Conservation (phyloP, 2,329 filamentous ascomycete genomes). For the Fusarium scirpi region DNA sequence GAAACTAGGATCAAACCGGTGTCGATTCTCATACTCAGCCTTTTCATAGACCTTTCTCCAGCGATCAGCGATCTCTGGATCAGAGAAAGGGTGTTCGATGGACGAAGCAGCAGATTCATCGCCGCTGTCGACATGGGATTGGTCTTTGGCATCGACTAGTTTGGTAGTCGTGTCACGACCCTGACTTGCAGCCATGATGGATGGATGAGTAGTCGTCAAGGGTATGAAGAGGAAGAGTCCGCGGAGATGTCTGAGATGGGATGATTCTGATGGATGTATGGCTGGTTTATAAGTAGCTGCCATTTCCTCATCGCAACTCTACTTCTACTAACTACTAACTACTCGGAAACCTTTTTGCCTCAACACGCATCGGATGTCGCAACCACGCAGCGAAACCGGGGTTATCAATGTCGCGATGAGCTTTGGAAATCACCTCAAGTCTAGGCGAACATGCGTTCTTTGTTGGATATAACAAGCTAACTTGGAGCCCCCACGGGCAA, state of each 20-base stretch:
- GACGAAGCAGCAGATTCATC: constrained; percentile 40
- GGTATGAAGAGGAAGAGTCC: background rate
- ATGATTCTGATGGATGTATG: constrained; percentile 22
- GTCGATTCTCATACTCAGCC: constrained; percentile 69
- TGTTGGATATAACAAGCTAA: background rate
- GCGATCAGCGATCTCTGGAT: constrained; percentile 64
- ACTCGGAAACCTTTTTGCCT: background rate
- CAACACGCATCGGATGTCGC: background rate
- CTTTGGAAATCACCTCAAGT: constrained; percentile 43
- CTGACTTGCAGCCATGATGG: constrained; percentile 31
- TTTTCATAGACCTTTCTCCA: constrained; percentile 67
- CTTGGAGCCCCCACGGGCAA: constrained; percentile 1
- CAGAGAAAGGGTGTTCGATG: constrained; percentile 60
- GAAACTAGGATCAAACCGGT: constrained; percentile 64
- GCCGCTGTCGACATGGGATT: constrained; percentile 36
- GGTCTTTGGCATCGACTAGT: constrained; percentile 25
- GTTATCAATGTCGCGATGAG: constrained; percentile 44
- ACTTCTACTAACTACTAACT: background rate
- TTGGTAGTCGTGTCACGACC: constrained; percentile 25
- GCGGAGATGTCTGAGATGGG: constrained; percentile 33
- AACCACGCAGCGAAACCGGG: constrained; percentile 1
- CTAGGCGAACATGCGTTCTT: constrained; percentile 10
- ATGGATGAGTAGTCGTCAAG: background rate
- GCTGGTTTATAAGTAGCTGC: constrained; percentile 41
- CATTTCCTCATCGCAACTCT: background rate